Conservation (phyloP, 305 asterid species). For the Plantago coronopus region DNA sequence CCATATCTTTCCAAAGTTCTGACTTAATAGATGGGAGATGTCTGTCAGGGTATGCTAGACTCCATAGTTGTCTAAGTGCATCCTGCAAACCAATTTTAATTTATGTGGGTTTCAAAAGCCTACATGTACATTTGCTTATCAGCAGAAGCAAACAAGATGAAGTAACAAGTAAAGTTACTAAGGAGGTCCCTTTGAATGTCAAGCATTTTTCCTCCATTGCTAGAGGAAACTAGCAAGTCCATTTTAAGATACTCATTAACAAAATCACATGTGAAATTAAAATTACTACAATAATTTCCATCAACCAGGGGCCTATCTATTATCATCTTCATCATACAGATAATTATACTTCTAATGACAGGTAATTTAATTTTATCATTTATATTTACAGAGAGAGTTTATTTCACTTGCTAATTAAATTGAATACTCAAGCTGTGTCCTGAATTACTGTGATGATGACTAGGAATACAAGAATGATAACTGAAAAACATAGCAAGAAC, state of each 20-base stretch:
- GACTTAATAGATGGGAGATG: constrained; percentile 81
- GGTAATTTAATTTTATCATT: too few species aligned
- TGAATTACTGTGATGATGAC: too few species aligned
- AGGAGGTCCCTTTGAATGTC: too few species aligned
- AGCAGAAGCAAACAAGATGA: not conserved
- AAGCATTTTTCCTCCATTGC: too few species aligned
- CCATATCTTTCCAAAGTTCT: constrained; percentile 97
- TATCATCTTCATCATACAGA: too few species aligned
- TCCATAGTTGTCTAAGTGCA: constrained; percentile 85
- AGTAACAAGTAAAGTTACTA: not conserved
- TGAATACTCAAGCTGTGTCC: too few species aligned
- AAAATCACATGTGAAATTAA: not conserved
- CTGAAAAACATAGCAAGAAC: too few species aligned
- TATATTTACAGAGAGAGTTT: too few species aligned
- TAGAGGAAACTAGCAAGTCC: too few species aligned
- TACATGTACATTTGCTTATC: not conserved
- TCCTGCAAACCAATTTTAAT: constrained; percentile 46
- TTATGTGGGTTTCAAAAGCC: not conserved
- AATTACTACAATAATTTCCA: not conserved
- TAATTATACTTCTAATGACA: too few species aligned
- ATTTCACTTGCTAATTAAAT: too few species aligned
- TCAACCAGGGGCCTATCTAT: not conserved
- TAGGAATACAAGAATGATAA: too few species aligned
- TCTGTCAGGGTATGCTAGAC: constrained; percentile 77
- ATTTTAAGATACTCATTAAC: not conserved